Conservation (phyloP, 192 early-diverging fungal species). For the Linnemannia hyalina region DNA sequence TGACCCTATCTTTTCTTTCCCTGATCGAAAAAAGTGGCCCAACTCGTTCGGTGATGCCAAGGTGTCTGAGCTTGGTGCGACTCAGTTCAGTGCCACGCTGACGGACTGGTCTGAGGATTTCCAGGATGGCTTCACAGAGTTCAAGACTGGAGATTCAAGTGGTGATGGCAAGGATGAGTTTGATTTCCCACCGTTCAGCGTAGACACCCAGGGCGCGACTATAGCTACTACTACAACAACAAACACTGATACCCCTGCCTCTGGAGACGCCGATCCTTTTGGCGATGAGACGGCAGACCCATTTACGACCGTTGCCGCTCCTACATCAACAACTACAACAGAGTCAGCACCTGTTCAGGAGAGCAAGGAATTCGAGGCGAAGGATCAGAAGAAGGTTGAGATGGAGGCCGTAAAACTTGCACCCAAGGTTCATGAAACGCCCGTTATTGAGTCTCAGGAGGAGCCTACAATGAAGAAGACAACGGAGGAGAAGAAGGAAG, state of each 20-base stretch:
- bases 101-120: conserved; percentile 55
- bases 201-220: not conserved
- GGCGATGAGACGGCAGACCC: conserved; percentile 4
- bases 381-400: conserved; percentile 12
- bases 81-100: conserved; percentile 39
- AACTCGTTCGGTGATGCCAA: conserved; percentile 47
- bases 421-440: conserved; percentile 15
- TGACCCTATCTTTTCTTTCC: not conserved
- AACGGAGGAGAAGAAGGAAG: not conserved
- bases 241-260: not conserved
- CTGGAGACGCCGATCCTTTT: not conserved
- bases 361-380: not conserved
- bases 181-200: conserved; percentile 42
- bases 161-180: conserved; percentile 32
- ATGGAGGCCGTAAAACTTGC: conserved; percentile 12
- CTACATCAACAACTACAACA: not conserved
- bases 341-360: not conserved
- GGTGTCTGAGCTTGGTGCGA: conserved; percentile 18
- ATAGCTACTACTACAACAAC: not conserved
- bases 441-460: not conserved
- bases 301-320: not conserved
- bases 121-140: conserved; percentile 49
- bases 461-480: not conserved
- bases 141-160: conserved; percentile 25
- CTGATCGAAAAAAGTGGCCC: conserved; percentile 22